phyloP scores from a whole-genome alignment of 768 basidiomycete genomes.

The Boletus rex-veris region DNA sequence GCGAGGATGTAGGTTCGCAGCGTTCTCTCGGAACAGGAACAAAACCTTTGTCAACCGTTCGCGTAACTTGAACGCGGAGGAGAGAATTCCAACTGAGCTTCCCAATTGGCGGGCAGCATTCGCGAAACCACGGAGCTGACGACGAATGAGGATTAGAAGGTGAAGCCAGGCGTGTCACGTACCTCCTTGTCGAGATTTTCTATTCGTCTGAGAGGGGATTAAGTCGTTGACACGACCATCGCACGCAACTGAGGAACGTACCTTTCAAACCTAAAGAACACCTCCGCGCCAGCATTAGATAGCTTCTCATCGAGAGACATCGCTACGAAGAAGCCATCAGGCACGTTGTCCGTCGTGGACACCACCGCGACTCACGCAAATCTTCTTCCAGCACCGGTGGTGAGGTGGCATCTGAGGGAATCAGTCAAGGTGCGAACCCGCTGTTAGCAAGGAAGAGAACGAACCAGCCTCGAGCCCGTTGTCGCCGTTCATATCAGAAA shows the following conservation, averaged over 20 bases:
- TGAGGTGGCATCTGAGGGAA: slow-evolving; percentile 24
- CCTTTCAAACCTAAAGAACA: slow-evolving; percentile 49
- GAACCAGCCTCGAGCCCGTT: slow-evolving; percentile 33
- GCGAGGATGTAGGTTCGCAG: slow-evolving; percentile 53
- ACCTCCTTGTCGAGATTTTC: slow-evolving; percentile 48
- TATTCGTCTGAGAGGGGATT: slow-evolving; percentile 35
- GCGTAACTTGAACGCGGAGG: slow-evolving; percentile 50
- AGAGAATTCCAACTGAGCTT: slow-evolving; percentile 53
- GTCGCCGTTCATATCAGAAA: slow-evolving; percentile 44
- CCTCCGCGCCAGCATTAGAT: slow-evolving; percentile 47
- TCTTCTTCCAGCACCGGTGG: slow-evolving; percentile 43
- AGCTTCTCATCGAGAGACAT: slow-evolving; percentile 50
- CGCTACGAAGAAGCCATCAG: slow-evolving; percentile 19
- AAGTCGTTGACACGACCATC: slow-evolving; percentile 2
- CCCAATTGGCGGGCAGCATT: slow-evolving; percentile 55
- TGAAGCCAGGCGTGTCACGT: slow-evolving; percentile 9
- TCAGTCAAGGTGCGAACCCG: slow-evolving; percentile 5
- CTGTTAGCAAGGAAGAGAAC: slow-evolving; percentile 7
- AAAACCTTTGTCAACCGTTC: slow-evolving; percentile 49
- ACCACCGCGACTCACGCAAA: slow-evolving; percentile 29
- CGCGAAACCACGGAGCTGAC: slow-evolving; percentile 48
- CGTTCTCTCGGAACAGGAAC: slow-evolving; percentile 52
- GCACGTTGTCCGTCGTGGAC: slow-evolving; percentile 1
- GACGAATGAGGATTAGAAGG: slow-evolving; percentile 10
- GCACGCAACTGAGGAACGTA: slow-evolving; percentile 17